Conservation (phyloP, 2,329 filamentous ascomycete species). For the Cladosporium sp. region DNA sequence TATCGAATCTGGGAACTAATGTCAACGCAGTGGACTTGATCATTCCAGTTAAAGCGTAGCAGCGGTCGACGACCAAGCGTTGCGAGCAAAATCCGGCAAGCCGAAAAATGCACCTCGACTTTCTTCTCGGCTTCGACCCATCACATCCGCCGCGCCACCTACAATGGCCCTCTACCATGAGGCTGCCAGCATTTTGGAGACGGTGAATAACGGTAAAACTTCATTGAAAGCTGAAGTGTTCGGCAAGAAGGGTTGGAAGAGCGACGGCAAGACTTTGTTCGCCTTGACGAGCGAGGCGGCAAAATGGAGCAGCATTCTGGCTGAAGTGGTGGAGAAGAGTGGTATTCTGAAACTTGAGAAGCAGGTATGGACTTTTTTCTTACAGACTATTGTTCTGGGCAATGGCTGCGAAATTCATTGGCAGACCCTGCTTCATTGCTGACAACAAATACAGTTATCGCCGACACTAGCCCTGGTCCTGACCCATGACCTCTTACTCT, state of each 20-base stretch:
- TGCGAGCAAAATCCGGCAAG: background rate
- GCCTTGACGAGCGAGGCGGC: slow-evolving; percentile 78
- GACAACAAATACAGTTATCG: slow-evolving; percentile 55
- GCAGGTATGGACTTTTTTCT: slow-evolving; percentile 54
- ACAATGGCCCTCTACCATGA: slow-evolving; percentile 93
- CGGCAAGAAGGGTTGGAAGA: slow-evolving; percentile 65
- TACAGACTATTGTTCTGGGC: no score
- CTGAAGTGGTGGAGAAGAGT: slow-evolving; percentile 80
- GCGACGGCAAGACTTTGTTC: slow-evolving; percentile 73
- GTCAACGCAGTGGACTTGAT: background rate
- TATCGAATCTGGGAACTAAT: no score
- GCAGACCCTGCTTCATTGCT: background rate
- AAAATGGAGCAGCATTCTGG: slow-evolving; percentile 83
- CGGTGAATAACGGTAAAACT: slow-evolving; percentile 59
- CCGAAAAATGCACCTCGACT: background rate
- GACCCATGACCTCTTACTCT: slow-evolving; percentile 76
- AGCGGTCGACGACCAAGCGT: background rate
- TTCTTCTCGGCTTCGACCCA: background rate
- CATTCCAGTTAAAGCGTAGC: background rate
- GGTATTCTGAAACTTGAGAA: slow-evolving; percentile 71
- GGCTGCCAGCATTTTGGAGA: slow-evolving; percentile 67
- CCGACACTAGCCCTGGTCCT: slow-evolving; percentile 75
- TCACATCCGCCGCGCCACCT: background rate
- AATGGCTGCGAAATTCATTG: no score
- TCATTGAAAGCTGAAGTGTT: slow-evolving; percentile 86